phyloP scores from a whole-genome alignment of 140 eudicot genomes.

The Cichorium intybus region DNA sequence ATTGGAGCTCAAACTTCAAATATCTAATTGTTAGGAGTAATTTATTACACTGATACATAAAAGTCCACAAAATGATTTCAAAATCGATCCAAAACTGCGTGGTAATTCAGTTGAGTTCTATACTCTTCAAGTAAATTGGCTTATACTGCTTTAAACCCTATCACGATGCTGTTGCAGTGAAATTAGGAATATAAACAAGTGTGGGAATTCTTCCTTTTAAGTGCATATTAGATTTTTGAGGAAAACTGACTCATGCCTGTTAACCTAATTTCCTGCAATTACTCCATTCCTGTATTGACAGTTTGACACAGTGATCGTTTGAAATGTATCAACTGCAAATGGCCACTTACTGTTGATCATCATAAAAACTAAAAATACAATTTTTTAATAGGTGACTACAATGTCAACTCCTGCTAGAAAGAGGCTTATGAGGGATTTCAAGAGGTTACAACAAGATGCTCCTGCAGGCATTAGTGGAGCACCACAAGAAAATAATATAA shows the following conservation, averaged over 20 bases:
- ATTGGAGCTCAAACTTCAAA: not conserved
- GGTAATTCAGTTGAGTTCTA: not conserved
- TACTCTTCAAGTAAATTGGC: not conserved
- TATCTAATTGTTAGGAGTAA: not conserved
- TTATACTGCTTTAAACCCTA: too few species aligned
- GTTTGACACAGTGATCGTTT: too few species aligned
- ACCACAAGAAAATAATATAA: constrained; percentile 67
- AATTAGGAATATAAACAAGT: too few species aligned
- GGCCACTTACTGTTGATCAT: too few species aligned
- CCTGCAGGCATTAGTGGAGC: constrained; percentile 82
- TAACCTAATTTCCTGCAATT: too few species aligned
- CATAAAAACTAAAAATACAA: not conserved
- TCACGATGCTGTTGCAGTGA: too few species aligned
- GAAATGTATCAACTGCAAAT: too few species aligned
- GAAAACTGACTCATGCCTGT: too few species aligned
- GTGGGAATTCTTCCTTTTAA: too few species aligned
- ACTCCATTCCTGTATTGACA: too few species aligned
- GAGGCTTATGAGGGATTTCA: constrained; percentile 75
- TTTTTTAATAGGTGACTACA: constrained; percentile 31
- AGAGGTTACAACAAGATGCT: constrained; percentile 49
- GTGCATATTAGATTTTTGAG: too few species aligned
- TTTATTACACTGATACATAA: not conserved
- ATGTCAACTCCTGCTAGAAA: constrained; percentile 74
- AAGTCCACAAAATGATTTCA: not conserved
- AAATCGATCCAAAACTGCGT: not conserved